Evolutionary conservation across 768 basidiomycete species (phyloP).

Genomic region (Infundibulicybe gibba): DNA sequence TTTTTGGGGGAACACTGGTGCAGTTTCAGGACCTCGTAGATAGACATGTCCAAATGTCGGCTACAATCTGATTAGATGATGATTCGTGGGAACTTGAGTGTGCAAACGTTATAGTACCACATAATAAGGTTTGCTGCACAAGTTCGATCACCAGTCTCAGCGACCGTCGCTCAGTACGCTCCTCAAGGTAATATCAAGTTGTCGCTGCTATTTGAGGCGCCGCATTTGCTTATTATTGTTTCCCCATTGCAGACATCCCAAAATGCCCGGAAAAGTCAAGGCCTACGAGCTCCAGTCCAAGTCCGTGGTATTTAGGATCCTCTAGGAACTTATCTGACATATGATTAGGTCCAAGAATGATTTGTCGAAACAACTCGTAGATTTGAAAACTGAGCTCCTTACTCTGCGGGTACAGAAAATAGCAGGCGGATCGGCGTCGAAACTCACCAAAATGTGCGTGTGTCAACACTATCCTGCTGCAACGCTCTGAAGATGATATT

Average conservation of each 20-base stretch:
- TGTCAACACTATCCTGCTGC: neutral
- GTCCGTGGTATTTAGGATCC: conserved; percentile 38
- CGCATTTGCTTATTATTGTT: neutral
- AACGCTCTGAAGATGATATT: conserved; percentile 1
- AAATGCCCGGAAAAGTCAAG: conserved; percentile 91
- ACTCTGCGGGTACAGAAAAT: conserved; percentile 97
- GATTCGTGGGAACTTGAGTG: conserved; percentile 25
- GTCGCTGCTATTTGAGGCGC: neutral
- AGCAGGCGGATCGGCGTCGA: conserved; percentile 90
- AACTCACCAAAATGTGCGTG: conserved; percentile 95
- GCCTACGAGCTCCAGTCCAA: conserved; percentile 96
- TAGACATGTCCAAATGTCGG: too few species aligned
- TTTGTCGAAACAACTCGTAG: conserved; percentile 88
- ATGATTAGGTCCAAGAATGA: conserved; percentile 86
- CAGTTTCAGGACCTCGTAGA: conserved; percentile 53
- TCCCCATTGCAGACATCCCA: conserved; percentile 26
- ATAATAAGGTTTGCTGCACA: conserved; percentile 42
- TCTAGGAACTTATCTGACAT: conserved; percentile 8
- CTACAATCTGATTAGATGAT: conserved; percentile 20
- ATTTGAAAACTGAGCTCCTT: conserved; percentile 95
- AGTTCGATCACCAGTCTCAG: conserved; percentile 21
- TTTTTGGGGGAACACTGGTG: conserved; percentile 66
- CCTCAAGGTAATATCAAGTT: conserved; percentile 37
- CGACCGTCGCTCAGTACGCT: conserved; percentile 36
- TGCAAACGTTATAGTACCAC: conserved; percentile 33